Evolutionary conservation across 768 basidiomycete species (phyloP), one percentile per base, ranked within the genome.

Genomic region (Russula dissimulans): DNA sequence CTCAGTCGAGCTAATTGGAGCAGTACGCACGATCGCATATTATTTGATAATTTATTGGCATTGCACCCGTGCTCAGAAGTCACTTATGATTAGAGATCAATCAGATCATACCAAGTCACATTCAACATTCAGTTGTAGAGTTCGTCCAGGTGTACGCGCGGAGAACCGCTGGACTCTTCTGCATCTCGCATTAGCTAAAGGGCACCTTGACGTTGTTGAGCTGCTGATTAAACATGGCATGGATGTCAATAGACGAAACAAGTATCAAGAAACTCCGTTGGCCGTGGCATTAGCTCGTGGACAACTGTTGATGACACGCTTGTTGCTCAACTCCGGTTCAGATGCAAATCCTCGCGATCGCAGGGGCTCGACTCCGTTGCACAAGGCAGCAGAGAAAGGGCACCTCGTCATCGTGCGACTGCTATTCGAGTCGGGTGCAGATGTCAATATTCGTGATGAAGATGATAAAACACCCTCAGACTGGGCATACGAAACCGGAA

Each of bases 31-130:
- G 18, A 41, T 34, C 44, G 46, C 42, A 44, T 18, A 54, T 54
- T 47, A 59, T 59, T 47, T 47, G 39, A 59, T 59, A 54, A 59
- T 18, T 59, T 54, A 59, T 54, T 18, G n/a, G 49, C 48, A 34
- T 29, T 51, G 8, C 45, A 38, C 18, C 31, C 29, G 34, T 36
- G 39, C 41, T 38, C 54, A 14, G 32, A 18, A 34, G 5, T 26
- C 18, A 14, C 9, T 15, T 8, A 41, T 41, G 22, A 26, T 26
- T 26, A 26, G 22, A 26, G 22, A 26, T 26, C 22, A 26, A 26
- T 26, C 22, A 26, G 2, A 36, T 5, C 34, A 36, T 36, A 1
- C 7, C 34, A 36, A 10, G 34, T 36, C 1, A 36, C 34, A 36
- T 10, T 5, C 34, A 36, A 36, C 3, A 36, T 10, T 5, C 34